Evolutionary conservation across 2,329 filamentous ascomycete species (phyloP).

Genomic region (Drechslerella stenobrocha): DNA sequence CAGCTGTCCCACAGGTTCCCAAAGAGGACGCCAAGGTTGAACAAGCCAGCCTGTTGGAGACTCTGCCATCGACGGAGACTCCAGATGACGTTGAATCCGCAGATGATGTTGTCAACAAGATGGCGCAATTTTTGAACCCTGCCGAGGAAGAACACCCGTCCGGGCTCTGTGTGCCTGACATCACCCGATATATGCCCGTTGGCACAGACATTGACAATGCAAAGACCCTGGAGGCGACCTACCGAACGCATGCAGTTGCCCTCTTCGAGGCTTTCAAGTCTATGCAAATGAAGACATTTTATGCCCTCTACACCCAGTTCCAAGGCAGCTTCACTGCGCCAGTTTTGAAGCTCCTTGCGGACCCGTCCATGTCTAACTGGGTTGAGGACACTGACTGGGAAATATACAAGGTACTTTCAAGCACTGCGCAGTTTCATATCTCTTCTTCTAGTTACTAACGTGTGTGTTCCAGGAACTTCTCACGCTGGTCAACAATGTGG

Average conservation of each 20-base stretch:
- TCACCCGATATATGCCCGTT: conserved; percentile 75
- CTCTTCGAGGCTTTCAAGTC: conserved; percentile 93
- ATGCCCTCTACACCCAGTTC: conserved; percentile 91
- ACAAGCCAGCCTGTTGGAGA: conserved; percentile 8
- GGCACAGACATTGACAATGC: conserved; percentile 86
- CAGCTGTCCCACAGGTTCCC: conserved; percentile 11
- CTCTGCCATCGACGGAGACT: conserved; percentile 46
- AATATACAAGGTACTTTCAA: conserved; percentile 70
- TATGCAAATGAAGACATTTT: conserved; percentile 95
- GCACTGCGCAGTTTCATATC: neutral
- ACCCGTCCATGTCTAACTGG: conserved; percentile 82
- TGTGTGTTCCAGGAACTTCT: conserved; percentile 70
- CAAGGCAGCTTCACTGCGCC: conserved; percentile 95
- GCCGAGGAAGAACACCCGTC: conserved; percentile 50
- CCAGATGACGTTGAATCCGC: conserved; percentile 50
- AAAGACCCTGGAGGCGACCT: conserved; percentile 80
- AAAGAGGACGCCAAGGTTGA: conserved; percentile 32
- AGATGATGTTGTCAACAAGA: conserved; percentile 51
- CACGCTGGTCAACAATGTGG: conserved; percentile 82
- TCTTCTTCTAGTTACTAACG: conserved; percentile 15
- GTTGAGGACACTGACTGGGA: conserved; percentile 94
- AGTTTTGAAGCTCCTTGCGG: conserved; percentile 85
- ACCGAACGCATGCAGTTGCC: conserved; percentile 92
- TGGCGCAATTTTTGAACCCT: conserved; percentile 49
- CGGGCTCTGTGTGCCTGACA: conserved; percentile 68